Evolutionary conservation across 2,329 filamentous ascomycete species (phyloP).

Genomic region (Rhytidhysteron rufulum): DNA sequence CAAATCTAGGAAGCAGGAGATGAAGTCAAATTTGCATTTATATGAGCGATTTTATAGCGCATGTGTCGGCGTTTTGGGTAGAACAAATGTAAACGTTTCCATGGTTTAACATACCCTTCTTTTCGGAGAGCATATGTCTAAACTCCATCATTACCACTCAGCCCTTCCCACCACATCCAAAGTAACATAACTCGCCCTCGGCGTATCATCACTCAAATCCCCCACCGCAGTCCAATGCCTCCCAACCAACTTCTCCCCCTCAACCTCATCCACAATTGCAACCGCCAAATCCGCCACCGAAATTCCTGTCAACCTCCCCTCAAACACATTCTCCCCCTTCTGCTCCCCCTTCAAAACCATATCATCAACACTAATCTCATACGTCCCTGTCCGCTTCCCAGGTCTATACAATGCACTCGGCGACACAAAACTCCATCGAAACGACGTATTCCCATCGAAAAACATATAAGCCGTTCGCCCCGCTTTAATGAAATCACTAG

Average conservation of each 20-base stretch:
- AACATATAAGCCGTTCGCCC: conserved; percentile 34
- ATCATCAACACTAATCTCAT: conserved; percentile 29
- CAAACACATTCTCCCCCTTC: conserved; percentile 20
- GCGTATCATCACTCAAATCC: conserved; percentile 25
- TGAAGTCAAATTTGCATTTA: too few species aligned
- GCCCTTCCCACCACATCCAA: background rate
- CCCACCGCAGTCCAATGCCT: conserved; percentile 31
- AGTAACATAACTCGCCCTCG: conserved; percentile 21
- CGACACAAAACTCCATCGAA: conserved; percentile 31
- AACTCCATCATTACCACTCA: too few species aligned
- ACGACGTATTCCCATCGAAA: conserved; percentile 30
- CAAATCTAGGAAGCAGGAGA: conserved; percentile 13
- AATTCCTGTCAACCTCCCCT: conserved; percentile 30
- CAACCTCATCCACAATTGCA: conserved; percentile 33
- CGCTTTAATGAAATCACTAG: conserved; percentile 29
- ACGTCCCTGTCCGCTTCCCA: conserved; percentile 27
- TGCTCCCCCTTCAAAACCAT: conserved; percentile 24
- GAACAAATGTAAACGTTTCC: too few species aligned
- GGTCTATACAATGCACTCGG: conserved; percentile 31
- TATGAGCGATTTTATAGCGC: too few species aligned
- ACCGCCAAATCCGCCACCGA: conserved; percentile 31
- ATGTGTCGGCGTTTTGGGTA: too few species aligned
- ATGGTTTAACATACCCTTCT: too few species aligned
- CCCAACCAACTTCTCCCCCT: conserved; percentile 19
- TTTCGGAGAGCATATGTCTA: too few species aligned